Base-by-base conservation (phyloP, 805 yeast species). In the Pichia californica region DNA sequence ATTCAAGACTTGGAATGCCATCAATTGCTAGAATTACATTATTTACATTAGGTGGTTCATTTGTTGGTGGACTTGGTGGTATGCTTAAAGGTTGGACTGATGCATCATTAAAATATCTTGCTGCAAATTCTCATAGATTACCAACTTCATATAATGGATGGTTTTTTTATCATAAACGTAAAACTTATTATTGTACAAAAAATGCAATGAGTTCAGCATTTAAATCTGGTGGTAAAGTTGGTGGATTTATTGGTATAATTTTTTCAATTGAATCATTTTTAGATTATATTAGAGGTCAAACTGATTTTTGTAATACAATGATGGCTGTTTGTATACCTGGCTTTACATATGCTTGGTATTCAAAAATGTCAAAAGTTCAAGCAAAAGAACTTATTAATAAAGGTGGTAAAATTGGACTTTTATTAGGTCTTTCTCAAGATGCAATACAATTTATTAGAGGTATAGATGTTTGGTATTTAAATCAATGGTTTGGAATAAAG, bases 161-260 rank as follows among this genome's bases (percentile, higher is more conserved):
- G 96, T 87, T 83, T 56, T 83, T 81, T 58, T 87, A 87, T 62
- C 93, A 87, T 62, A 86, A 83, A 62, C 72, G 87, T 49, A 87
- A 85, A 65, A 83, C 84, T 61, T 83, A 84, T 59, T 83, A 82
- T 26, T 77, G 86, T 62, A 61, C 83, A 29, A 68, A 74, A 45
- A 67, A 68, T 23, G 86, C 85, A 1, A 62, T 77, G 49, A 65
- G 64, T 16, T 42, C 51, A 7, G 88, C 82, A 0, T 52, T 71
- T n/a, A 59, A 54, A 30, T 66, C 66, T 9, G 73, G 69, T 42
- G 49, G 52, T 15, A 73, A 69, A 52, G 66, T 70, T 41, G 65
- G 77, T 1, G 35, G 59, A 0, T 67, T 76, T 2, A 73, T 78
- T 3, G 65, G 73, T 0, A 53, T 69, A 5, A 71, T 77, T 49